phyloP scores from a whole-genome alignment of 106 monocot species.

The Agapanthus africanus region DNA sequence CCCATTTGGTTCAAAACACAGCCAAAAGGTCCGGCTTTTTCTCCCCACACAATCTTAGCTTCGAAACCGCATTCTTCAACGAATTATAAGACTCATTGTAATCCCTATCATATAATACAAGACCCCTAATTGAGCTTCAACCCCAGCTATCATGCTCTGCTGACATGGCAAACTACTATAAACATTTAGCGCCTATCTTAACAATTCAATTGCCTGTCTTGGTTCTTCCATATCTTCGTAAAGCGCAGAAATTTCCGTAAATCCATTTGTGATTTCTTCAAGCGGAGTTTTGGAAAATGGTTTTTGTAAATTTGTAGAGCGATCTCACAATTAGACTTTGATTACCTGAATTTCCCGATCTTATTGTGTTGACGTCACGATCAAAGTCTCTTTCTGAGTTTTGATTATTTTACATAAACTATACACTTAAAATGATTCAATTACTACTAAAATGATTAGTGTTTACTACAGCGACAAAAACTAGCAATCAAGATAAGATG shows the following conservation, averaged over 20 bases:
- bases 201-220: conserved; percentile 63
- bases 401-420: too few species aligned
- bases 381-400: too few species aligned
- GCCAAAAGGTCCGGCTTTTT: conserved; percentile 72
- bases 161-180: conserved; percentile 57
- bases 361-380: too few species aligned
- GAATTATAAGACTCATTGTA: conserved; percentile 45
- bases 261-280: conserved; percentile 68
- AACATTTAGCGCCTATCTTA: conserved; percentile 61
- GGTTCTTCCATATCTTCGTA: conserved; percentile 76
- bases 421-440: too few species aligned
- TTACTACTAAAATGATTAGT: too few species aligned
- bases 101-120: conserved; percentile 65
- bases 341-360: conserved; percentile 65
- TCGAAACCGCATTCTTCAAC: conserved; percentile 52
- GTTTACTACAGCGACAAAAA: too few species aligned
- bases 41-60: conserved; percentile 65
- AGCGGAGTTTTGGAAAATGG: conserved; percentile 19
- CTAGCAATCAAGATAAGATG: too few species aligned
- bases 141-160: conserved; percentile 66
- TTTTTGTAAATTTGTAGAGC: conserved; percentile 65
- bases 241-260: conserved; percentile 67
- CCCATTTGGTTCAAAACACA: conserved; percentile 92
- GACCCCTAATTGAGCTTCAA: conserved; percentile 91
- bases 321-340: conserved; percentile 67